Conservation (phyloP, 1,284 basidiomycete genomes). For the Phenoliferia sp. region DNA sequence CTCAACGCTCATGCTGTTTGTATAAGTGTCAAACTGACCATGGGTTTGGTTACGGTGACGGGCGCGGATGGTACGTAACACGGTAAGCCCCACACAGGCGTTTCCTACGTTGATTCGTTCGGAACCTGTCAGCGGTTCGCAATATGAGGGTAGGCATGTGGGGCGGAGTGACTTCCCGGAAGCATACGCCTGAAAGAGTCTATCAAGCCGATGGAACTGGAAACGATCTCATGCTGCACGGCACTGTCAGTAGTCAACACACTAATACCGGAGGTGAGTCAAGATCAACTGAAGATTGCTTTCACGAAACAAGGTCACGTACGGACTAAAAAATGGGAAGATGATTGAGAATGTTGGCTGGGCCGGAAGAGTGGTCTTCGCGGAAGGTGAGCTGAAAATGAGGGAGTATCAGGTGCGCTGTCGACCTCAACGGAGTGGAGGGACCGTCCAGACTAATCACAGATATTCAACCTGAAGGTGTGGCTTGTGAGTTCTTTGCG, state of each 20-base stretch:
- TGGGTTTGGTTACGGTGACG: not conserved
- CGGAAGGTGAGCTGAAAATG: slow-evolving; percentile 1
- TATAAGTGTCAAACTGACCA: not conserved
- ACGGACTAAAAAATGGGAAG: slow-evolving; percentile 25
- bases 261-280: not conserved
- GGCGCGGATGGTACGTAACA: not conserved
- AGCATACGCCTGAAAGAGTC: not conserved
- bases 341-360: slow-evolving; percentile 17
- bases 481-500: not conserved
- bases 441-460: not conserved
- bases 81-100: not conserved
- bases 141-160: not conserved
- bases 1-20: not conserved
- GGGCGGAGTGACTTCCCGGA: not conserved
- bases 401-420: not conserved
- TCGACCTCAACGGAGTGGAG: not conserved
- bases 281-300: not conserved
- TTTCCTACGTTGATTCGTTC: not conserved
- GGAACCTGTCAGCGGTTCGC: not conserved
- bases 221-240: slow-evolving; percentile 21
- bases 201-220: not conserved
- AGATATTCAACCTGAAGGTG: not conserved
- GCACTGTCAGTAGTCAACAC: slow-evolving; percentile 3
- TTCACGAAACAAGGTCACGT: slow-evolving; percentile 25
- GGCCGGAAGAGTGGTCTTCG: slow-evolving; percentile 21